These are phyloP conservation scores for Eucalyptus leucophloia DNA, from an alignment of 345 rosid species.

Conservation along the genomic window DNA sequence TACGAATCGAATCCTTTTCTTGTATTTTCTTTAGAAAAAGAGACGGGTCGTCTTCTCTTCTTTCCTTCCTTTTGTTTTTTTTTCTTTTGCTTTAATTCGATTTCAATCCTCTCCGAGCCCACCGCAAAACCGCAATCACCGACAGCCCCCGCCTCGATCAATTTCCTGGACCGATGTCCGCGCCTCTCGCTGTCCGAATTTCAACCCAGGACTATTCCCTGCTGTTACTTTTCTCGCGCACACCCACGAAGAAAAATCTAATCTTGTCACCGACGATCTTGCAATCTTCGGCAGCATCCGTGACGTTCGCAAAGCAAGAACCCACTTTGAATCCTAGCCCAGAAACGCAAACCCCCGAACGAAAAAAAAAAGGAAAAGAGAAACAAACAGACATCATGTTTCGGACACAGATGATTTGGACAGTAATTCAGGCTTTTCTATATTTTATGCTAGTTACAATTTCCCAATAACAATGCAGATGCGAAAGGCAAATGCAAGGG, in stretches of 20 bases:
- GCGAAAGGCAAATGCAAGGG: not conserved
- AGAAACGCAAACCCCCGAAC: not conserved
- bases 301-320: not conserved
- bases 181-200: not conserved
- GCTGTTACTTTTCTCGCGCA: not conserved
- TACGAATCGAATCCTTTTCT: not conserved
- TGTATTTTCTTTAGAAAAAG: not conserved
- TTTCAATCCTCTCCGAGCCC: not conserved
- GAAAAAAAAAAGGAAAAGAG: not conserved
- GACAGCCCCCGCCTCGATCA: not conserved
- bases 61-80: not conserved
- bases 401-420: not conserved
- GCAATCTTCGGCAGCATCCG: not conserved
- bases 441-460: not conserved
- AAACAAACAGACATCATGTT: not conserved
- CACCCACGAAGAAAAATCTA: not conserved
- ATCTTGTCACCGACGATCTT: not conserved
- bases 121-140: not conserved
- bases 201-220: not conserved
- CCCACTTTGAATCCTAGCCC: not conserved
- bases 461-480: not conserved
- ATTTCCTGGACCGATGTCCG: not conserved
- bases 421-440: not conserved
- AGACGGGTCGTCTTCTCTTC: not conserved
- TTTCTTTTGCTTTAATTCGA: not conserved